Conservation (phyloP, 2,329 filamentous ascomycete genomes). For the Fusarium subtropicale region DNA sequence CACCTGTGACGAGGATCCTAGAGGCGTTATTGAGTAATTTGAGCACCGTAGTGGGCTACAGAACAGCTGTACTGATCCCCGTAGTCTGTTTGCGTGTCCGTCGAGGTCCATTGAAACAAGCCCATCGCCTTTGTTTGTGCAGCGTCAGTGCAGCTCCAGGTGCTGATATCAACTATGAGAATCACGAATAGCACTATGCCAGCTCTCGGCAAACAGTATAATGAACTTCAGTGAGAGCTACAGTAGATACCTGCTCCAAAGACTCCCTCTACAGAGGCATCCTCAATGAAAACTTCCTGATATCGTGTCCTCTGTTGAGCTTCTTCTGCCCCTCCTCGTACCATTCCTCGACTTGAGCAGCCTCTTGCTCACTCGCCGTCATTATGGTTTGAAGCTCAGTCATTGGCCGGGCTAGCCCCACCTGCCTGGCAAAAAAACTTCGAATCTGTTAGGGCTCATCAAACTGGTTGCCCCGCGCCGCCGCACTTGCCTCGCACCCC, state of each 20-base stretch:
- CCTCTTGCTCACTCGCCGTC: constrained; percentile 27
- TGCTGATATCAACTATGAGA: not conserved
- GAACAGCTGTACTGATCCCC: not conserved
- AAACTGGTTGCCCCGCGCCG: constrained; percentile 53
- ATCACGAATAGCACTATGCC: not conserved
- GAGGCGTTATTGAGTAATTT: not conserved
- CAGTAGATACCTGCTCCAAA: not conserved
- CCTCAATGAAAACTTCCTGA: constrained; percentile 6
- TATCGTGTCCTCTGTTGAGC: constrained; percentile 18
- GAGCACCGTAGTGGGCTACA: not conserved
- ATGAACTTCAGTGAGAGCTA: not conserved
- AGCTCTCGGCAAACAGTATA: not conserved
- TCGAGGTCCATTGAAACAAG: not conserved
- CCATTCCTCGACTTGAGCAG: constrained; percentile 34
- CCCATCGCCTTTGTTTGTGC: not conserved
- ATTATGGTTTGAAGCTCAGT: constrained; percentile 19
- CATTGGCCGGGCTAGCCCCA: constrained; percentile 31
- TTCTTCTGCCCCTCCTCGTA: constrained; percentile 34
- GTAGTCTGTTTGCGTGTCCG: not conserved
- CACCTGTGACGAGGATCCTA: not conserved
- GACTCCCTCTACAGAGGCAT: not conserved
- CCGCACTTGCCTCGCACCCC: constrained; percentile 44
- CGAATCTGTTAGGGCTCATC: constrained; percentile 53
- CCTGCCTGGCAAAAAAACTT: constrained; percentile 45
- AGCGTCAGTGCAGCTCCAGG: not conserved